These are phyloP conservation scores for Penicillium paxilli DNA, from an alignment of 495 filamentous ascomycete genomes.

Conservation along the genomic window DNA sequence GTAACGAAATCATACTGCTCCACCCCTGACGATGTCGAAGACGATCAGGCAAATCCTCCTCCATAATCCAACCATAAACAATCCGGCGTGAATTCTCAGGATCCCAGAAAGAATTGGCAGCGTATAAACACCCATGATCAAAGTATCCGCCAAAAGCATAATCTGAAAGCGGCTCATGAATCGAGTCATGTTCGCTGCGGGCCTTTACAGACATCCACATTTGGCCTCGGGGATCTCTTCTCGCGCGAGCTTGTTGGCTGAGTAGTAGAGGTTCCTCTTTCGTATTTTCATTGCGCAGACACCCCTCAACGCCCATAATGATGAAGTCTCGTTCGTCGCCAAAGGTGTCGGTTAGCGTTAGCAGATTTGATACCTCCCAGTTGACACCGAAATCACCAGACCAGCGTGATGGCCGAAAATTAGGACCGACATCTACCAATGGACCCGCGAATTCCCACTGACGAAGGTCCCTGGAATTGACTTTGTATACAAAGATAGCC, in stretches of 20 bases:
- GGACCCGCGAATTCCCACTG: slow-evolving; percentile 54
- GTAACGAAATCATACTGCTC: slow-evolving; percentile 41
- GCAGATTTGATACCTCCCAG: slow-evolving; percentile 57
- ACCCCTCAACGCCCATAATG: slow-evolving; percentile 52
- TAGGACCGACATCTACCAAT: slow-evolving; percentile 44
- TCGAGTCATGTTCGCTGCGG: not conserved
- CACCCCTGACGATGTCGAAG: slow-evolving; percentile 38
- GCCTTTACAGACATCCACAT: slow-evolving; percentile 37
- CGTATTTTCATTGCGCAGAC: slow-evolving; percentile 13
- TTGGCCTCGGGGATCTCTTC: slow-evolving; percentile 28
- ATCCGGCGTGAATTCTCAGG: slow-evolving; percentile 26
- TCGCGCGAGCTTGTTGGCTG: slow-evolving; percentile 16
- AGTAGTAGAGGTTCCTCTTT: not conserved
- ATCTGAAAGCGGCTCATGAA: slow-evolving; percentile 14
- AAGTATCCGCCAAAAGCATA: slow-evolving; percentile 35
- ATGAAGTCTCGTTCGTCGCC: slow-evolving; percentile 43
- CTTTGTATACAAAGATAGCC: slow-evolving; percentile 52
- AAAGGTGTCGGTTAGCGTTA: slow-evolving; percentile 39
- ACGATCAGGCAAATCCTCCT: slow-evolving; percentile 38
- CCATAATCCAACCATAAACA: slow-evolving; percentile 39
- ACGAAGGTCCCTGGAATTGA: slow-evolving; percentile 44
- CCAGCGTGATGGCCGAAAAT: slow-evolving; percentile 44
- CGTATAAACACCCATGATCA: slow-evolving; percentile 40
- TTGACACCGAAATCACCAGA: slow-evolving; percentile 55
- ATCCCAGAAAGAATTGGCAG: slow-evolving; percentile 42